phyloP scores from a whole-genome alignment of 192 early-diverging fungal species.

The Entophlyctis luteolus region DNA sequence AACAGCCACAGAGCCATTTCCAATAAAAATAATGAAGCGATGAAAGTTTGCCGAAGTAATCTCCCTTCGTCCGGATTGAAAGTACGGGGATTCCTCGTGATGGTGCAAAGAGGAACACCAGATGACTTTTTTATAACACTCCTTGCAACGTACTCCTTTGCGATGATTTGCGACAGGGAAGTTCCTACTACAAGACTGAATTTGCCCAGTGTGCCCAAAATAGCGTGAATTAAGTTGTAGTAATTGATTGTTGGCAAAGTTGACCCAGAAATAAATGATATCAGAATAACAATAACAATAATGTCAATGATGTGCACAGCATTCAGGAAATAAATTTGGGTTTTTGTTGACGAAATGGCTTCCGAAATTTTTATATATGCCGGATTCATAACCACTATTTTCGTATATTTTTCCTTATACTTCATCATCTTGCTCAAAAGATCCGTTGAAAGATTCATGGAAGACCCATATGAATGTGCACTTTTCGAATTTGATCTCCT shows the following conservation, averaged over 20 bases:
- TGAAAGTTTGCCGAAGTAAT: background rate
- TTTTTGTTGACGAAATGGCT: background rate
- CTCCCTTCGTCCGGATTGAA: background rate
- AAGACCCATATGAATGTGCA: no score
- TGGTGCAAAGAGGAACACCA: background rate
- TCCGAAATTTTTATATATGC: background rate
- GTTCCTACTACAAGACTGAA: background rate
- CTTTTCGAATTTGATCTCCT: no score
- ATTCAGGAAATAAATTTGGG: slow-evolving; percentile 10
- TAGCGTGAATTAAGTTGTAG: slow-evolving; percentile 11
- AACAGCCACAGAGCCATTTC: background rate
- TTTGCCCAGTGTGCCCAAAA: slow-evolving; percentile 1
- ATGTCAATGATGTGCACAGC: background rate
- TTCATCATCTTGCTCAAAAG: background rate
- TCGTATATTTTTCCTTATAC: background rate
- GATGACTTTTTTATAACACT: background rate
- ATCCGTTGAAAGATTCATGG: background rate
- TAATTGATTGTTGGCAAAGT: background rate
- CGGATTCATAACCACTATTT: background rate
- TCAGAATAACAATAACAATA: slow-evolving; percentile 1
- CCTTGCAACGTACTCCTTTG: slow-evolving; percentile 1
- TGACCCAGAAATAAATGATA: background rate
- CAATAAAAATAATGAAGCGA: background rate
- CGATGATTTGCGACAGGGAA: background rate
- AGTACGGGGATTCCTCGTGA: background rate